Evolutionary conservation across 1,284 basidiomycete genomes (phyloP).

Genomic region (Exobasidium rhododendri): DNA sequence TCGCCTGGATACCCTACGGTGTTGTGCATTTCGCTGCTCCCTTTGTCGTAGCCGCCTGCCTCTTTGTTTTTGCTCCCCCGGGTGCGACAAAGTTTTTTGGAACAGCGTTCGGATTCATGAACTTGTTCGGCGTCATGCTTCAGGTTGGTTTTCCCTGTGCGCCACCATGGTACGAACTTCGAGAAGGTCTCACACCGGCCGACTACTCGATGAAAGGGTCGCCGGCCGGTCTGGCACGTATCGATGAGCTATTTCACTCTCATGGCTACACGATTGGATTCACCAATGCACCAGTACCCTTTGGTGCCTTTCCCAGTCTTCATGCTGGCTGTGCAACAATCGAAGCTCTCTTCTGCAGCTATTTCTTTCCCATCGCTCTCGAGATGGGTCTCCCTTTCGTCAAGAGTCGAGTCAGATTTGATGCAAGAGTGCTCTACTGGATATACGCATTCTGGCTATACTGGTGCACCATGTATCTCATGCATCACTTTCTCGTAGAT

Average conservation of each 20-base stretch:
- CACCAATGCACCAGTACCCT: conserved; percentile 83
- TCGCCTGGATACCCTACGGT: conserved; percentile 96
- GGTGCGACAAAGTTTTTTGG: conserved; percentile 81
- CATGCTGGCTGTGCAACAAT: conserved; percentile 88
- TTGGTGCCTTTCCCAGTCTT: conserved; percentile 92
- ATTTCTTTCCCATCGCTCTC: conserved; percentile 75
- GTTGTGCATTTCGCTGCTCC: conserved; percentile 83
- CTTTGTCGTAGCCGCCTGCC: conserved; percentile 61
- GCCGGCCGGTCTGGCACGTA: conserved; percentile 84
- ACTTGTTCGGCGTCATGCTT: conserved; percentile 78
- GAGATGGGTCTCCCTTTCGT: conserved; percentile 15
- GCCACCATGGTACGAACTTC: conserved; percentile 95
- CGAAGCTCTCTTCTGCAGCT: conserved; percentile 85
- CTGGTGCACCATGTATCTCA: conserved; percentile 83
- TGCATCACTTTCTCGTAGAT: conserved; percentile 84
- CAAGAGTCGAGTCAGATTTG: conserved; percentile 24
- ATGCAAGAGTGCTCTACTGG: conserved; percentile 67
- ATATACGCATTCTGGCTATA: conserved; percentile 82
- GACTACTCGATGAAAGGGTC: conserved; percentile 85
- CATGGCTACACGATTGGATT: conserved; percentile 80
- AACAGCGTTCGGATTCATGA: conserved; percentile 88
- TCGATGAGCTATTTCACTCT: conserved; percentile 80
- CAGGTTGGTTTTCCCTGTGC: conserved; percentile 90
- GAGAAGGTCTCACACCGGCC: conserved; percentile 91
- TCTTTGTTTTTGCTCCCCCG: conserved; percentile 77